Evolutionary conservation across 805 yeast species (phyloP).

Genomic region (Ogataea trehaloabstinens): DNA sequence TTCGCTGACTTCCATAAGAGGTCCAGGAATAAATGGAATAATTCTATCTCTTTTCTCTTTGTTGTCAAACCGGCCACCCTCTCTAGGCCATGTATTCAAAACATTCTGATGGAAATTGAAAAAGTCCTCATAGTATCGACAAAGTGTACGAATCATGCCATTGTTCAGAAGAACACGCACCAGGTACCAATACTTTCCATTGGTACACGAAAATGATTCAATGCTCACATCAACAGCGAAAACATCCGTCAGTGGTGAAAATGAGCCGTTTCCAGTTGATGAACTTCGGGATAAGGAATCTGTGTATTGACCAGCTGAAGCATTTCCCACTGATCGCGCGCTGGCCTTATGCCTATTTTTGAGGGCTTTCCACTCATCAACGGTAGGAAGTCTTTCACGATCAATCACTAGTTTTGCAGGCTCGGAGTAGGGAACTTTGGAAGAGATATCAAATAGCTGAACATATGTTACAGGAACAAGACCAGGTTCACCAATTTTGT

Average conservation of each 20-base stretch:
- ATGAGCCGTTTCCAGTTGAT: constrained; percentile 7
- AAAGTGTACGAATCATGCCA: constrained; percentile 68
- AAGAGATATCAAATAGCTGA: constrained; percentile 73
- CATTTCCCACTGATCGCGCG: constrained; percentile 44
- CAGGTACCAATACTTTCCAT: constrained; percentile 87
- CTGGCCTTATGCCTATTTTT: constrained; percentile 92
- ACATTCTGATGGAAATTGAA: constrained; percentile 87
- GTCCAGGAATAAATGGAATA: constrained; percentile 95
- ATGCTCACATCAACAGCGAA: constrained; percentile 65
- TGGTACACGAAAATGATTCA: constrained; percentile 74
- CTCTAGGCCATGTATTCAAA: constrained; percentile 81
- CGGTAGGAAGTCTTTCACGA: constrained; percentile 77
- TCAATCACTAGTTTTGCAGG: constrained; percentile 47
- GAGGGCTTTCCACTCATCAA: constrained; percentile 91
- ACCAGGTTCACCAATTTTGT: constrained; percentile 95
- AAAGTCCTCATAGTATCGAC: constrained; percentile 92
- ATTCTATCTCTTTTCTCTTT: constrained; percentile 76
- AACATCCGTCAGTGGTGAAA: constrained; percentile 12
- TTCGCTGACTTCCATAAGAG: constrained; percentile 87
- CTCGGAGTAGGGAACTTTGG: constrained; percentile 58
- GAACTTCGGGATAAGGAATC: constrained; percentile 14
- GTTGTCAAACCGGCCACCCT: constrained; percentile 78
- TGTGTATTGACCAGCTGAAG: constrained; percentile 10
- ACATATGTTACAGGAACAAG: constrained; percentile 90
- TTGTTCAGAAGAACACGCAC: constrained; percentile 64